Evolutionary conservation across 2,329 filamentous ascomycete species (phyloP).

Genomic region (Hypoxylon sp.): DNA sequence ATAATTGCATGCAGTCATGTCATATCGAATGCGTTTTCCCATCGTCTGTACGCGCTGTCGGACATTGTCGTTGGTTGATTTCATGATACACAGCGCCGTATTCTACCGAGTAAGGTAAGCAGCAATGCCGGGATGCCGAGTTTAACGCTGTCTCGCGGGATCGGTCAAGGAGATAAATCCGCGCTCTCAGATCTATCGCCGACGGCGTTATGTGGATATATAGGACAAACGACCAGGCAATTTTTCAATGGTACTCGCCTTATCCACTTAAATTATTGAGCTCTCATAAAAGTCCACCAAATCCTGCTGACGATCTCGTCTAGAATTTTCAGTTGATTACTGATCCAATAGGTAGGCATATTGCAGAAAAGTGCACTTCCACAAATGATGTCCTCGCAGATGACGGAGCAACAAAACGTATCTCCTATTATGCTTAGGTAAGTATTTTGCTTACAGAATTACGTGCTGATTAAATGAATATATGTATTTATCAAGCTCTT

Average conservation of each 20-base stretch:
- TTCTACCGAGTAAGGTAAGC: conserved; percentile 13
- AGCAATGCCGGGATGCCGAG: conserved; percentile 14
- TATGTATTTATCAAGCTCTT: conserved; percentile 36
- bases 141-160: conserved; percentile 10
- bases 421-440: conserved; percentile 1
- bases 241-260: background rate
- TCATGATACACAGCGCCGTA: conserved; percentile 10
- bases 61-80: background rate
- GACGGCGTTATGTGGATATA: conserved; percentile 3
- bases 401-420: background rate
- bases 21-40: background rate
- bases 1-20: background rate
- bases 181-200: conserved; percentile 3
- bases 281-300: too few relatives aligned
- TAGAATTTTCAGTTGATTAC: too few relatives aligned
- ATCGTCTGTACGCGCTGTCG: background rate
- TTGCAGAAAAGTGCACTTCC: too few relatives aligned
- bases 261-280: too few relatives aligned
- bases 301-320: too few relatives aligned
- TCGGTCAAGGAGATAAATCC: conserved; percentile 8
- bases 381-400: too few relatives aligned
- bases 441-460: background rate
- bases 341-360: too few relatives aligned
- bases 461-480: background rate
- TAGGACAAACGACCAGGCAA: background rate